phyloP scores from a whole-genome alignment of 768 basidiomycete genomes.

The Naematelia aurantialba region DNA sequence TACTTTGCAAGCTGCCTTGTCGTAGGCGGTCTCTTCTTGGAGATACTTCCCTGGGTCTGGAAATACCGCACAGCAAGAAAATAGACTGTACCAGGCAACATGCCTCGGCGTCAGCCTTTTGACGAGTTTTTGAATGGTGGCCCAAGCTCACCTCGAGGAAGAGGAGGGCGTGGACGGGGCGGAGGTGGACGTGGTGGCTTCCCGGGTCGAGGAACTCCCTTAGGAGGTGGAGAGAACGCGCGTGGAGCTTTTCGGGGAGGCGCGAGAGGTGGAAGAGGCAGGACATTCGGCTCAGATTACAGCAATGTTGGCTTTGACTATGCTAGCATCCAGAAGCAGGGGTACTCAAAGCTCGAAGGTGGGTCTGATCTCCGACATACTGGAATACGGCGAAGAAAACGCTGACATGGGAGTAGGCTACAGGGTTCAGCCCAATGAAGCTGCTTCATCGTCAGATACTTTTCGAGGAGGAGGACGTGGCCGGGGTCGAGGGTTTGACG shows the following conservation, averaged over 20 bases:
- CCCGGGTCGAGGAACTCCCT: slow-evolving; percentile 4
- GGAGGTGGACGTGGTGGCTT: slow-evolving; percentile 13
- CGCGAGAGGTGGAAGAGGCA: slow-evolving; percentile 14
- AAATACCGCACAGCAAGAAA: no score
- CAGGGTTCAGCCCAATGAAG: slow-evolving; percentile 13
- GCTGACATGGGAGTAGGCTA: slow-evolving; percentile 18
- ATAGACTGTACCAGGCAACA: no score
- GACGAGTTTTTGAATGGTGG: not conserved
- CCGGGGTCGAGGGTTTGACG: slow-evolving; percentile 10
- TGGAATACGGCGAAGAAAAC: not conserved
- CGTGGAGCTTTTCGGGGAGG: slow-evolving; percentile 6
- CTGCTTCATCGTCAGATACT: slow-evolving; percentile 3
- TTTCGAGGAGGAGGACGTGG: slow-evolving; percentile 12
- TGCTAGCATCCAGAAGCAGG: slow-evolving; percentile 30
- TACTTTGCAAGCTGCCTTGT: no score
- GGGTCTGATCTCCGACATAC: not conserved
- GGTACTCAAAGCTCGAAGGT: slow-evolving; percentile 41
- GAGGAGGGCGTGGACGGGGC: slow-evolving; percentile 27
- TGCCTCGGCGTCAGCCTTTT: not conserved
- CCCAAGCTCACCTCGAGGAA: slow-evolving; percentile 24
- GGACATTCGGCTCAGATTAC: slow-evolving; percentile 33
- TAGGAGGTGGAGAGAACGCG: slow-evolving; percentile 15
- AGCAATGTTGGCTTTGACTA: slow-evolving; percentile 36
- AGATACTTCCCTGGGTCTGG: no score
- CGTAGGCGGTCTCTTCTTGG: no score